Base-by-base conservation (phyloP, 2,329 filamentous ascomycete genomes). In the Penicillium freii region DNA sequence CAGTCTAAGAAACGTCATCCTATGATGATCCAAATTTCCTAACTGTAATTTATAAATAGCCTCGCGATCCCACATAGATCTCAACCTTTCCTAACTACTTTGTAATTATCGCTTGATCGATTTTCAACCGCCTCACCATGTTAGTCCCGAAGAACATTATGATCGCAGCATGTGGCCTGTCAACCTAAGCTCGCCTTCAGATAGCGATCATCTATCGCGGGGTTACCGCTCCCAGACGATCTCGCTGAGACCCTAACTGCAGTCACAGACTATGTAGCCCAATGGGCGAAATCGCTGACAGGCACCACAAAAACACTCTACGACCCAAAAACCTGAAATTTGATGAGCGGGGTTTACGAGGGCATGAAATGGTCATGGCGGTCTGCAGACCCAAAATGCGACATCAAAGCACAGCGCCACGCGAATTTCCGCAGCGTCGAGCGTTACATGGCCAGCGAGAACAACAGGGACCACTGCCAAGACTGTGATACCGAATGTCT, bases 341-440 rank as follows among this genome's bases (percentile, higher is more conserved):
- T 38, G 25, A 54, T 49, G 50, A 33, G 29, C 21, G 58, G 55
- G 5, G 52, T 47, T n/a, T 48, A 51, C 29, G 51, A 53, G 17
- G 27, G 19, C 23, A 19, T 55, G 29, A 29, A 34, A 31, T 62
- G 43, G 29, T 31, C 29, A 10, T 29, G 27, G 27, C 27, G 9
- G 50, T 40, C 58, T 21, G 23, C 55, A 15, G 39, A 56, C 19
- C 38, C 43, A 4, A 36, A 56, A 29, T 62, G 60, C 43, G 54
- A 54, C 17, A 60, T 48, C 9, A 51, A 51, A 13, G 33, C 51
- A 29, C 40, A 58, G 38, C 47, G 33, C 33, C 13, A 34, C 13
- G 33, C 33, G 15, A 34, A 17, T 34, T 34, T 5, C 33, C 33
- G 33, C 27, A 10, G 8, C 27, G 9, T 4, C 27, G 4, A 29